Base-by-base conservation (phyloP, 2,329 filamentous ascomycete species). In the Aureobasidium leucospermi region DNA sequence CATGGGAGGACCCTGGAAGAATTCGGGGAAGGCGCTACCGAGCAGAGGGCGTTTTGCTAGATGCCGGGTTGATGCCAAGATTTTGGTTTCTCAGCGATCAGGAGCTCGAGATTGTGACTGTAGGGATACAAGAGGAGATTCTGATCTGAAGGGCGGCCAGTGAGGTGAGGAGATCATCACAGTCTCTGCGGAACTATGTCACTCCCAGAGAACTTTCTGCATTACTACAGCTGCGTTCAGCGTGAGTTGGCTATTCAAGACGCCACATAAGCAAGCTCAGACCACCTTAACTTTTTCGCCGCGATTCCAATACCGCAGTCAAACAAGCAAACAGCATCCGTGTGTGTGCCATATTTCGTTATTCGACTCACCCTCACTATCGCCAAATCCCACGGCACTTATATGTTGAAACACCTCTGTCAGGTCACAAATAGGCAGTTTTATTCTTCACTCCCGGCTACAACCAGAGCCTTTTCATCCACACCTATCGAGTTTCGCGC, bases 401-500 rank as follows among this genome's bases (percentile, higher is more conserved):
- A 16, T 38, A 57, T 57, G 53, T 57, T 57, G 31, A 57, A 57
- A 32, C 31, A 38, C 34, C 53, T 57, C 28, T 28, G 53, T 32
- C 42, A 39, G 42, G 42, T 57, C 23, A 57, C 42, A 23, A 59
- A 51, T 46, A 43, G 39, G 39, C 57, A 52, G 3, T 43, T 23
- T 23, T 6, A 7, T 10, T 11, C 28, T 13, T 28, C 23, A 13
- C 38, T 19, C 1, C 1, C 8, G 28, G 31, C 39, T 15, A 31
- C 29, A 10, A 28, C 23, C 19, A 48, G 42, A 38, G 19, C 34
- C 34, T 61, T 61, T 55, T 45, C 42, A 32, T 45, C 55, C 16
- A 45, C 39, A 31, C 11, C 48, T 32, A 13, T 46, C 29, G 55
- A 61, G 11, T 60, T 60, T 36, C 68, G 65, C 63, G 67, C 64